Percentiles rank a stretch among this genome's conserved stretches.
Conservation (phyloP, 2,329 filamentous ascomycete species). For the Pseudofabraea citricarpa region DNA sequence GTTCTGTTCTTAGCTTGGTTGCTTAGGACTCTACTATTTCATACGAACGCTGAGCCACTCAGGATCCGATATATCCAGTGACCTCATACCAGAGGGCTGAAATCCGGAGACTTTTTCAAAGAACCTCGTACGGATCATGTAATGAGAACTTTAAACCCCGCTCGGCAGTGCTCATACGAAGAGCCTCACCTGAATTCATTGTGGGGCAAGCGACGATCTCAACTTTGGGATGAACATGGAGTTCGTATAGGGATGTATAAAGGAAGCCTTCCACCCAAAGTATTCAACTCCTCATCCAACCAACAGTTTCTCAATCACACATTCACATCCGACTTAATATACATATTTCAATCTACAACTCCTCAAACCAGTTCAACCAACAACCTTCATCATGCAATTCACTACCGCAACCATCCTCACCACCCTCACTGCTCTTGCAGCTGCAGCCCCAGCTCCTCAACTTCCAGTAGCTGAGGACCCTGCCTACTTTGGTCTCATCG, state of each 20-base stretch:
- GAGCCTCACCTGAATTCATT: not conserved
- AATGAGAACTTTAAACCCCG: not conserved
- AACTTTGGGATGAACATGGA: not conserved
- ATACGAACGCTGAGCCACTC: not conserved
- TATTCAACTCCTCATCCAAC: not conserved
- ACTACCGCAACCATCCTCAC: conserved; percentile 17
- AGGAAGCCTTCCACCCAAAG: not conserved
- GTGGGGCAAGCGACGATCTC: no score
- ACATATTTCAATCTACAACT: no score
- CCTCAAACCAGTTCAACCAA: not conserved
- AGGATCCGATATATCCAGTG: not conserved
- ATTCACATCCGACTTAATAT: not conserved
- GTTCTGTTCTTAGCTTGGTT: no score
- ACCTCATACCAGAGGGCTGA: not conserved
- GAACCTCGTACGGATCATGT: not conserved
- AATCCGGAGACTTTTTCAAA: not conserved
- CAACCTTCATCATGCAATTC: conserved; percentile 16
- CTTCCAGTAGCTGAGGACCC: conserved; percentile 22
- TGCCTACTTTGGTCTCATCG: conserved; percentile 41
- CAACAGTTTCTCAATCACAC: no score
- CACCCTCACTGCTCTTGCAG: conserved; percentile 28
- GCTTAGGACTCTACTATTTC: not conserved
- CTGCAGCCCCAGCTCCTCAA: conserved; percentile 24
- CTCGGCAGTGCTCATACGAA: not conserved
- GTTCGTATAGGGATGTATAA: not conserved